Evolutionary conservation across 768 basidiomycete species (phyloP).

Genomic region (Termitomyces sp.): DNA sequence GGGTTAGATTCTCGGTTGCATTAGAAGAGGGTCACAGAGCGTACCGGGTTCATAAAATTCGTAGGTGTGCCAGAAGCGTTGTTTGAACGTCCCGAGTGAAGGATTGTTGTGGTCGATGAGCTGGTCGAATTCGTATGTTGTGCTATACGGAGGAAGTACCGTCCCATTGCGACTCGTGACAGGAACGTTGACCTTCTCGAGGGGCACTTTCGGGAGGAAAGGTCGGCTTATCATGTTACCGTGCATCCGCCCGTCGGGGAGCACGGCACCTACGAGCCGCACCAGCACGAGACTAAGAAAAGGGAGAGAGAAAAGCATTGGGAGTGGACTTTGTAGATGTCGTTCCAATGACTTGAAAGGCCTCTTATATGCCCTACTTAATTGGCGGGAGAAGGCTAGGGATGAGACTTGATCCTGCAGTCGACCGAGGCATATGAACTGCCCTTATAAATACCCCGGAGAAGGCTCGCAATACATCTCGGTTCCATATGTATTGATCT

Average conservation of each 20-base stretch:
- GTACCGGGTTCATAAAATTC: constrained; percentile 55
- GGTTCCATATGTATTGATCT: neutral
- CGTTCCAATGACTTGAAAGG: neutral
- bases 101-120: constrained; percentile 50
- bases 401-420: neutral
- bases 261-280: constrained; percentile 15
- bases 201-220: constrained; percentile 25
- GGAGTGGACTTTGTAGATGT: neutral
- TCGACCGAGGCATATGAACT: neutral
- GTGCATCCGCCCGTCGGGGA: constrained; percentile 32
- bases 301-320: neutral
- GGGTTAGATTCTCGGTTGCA: neutral
- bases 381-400: neutral
- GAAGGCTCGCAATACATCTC: neutral
- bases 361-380: neutral
- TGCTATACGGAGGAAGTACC: constrained; percentile 35
- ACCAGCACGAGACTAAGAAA: constrained; percentile 11
- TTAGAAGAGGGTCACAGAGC: neutral
- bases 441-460: neutral
- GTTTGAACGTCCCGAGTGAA: constrained; percentile 62
- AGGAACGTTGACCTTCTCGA: constrained; percentile 19
- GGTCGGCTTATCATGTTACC: constrained; percentile 33
- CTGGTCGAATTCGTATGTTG: constrained; percentile 50
- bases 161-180: constrained; percentile 40
- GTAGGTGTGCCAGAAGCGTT: constrained; percentile 66